A percentile compares a stretch with the other conserved stretches of the same genome.
Conservation (phyloP, 169 alveolate species). For the Cryptosporidium xiaoi region DNA sequence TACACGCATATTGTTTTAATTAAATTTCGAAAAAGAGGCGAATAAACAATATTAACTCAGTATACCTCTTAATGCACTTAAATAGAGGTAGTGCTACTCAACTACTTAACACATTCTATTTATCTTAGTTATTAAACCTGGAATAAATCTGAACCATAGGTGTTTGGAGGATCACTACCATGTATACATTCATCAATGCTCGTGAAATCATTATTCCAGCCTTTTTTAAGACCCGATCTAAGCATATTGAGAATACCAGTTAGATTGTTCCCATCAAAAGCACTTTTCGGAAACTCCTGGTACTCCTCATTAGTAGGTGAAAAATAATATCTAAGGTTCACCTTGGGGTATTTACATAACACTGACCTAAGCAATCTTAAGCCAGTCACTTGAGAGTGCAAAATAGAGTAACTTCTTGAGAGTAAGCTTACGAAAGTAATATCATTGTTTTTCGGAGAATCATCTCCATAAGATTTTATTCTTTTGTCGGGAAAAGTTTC, state of each 20-base stretch:
- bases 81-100: too few relatives aligned
- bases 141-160: conserved; percentile 29
- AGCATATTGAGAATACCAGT: conserved; percentile 67
- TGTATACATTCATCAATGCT: conserved; percentile 41
- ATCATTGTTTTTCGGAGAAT: background rate
- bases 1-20: too few relatives aligned
- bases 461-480: conserved; percentile 2
- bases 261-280: conserved; percentile 66
- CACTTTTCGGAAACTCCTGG: conserved; percentile 55
- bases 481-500: conserved; percentile 61
- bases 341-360: conserved; percentile 43
- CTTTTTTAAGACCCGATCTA: conserved; percentile 48
- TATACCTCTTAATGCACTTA: too few relatives aligned
- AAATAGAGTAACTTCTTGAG: conserved; percentile 53
- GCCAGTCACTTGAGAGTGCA: conserved; percentile 68
- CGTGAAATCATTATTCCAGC: conserved; percentile 55
- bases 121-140: background rate
- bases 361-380: conserved; percentile 36
- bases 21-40: too few relatives aligned
- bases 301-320: conserved; percentile 60
- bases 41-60: too few relatives aligned
- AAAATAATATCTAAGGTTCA: conserved; percentile 49
- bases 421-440: conserved; percentile 32
- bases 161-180: conserved; percentile 5
- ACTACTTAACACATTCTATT: too few relatives aligned